These are phyloP conservation scores for Euphrasia arctica DNA, from an alignment of 305 asterid species.

Conservation along the genomic window DNA sequence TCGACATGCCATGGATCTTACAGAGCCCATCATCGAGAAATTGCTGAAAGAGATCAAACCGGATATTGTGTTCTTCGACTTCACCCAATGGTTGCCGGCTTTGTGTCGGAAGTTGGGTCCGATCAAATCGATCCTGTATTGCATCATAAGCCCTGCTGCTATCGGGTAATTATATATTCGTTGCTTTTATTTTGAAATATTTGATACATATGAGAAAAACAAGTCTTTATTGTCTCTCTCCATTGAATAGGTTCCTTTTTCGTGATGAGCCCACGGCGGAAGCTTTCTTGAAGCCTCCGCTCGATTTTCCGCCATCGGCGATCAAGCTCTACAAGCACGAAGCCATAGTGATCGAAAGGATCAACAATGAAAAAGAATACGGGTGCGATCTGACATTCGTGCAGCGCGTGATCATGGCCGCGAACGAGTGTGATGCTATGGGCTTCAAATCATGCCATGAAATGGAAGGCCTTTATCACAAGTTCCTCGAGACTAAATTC, in stretches of 20 bases:
- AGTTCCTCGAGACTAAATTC: slow-evolving; percentile 40
- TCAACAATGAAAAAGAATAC: slow-evolving; percentile 31
- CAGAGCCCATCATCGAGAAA: slow-evolving; percentile 34
- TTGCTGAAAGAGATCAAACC: slow-evolving; percentile 39
- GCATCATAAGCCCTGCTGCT: slow-evolving; percentile 44
- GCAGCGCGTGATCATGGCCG: slow-evolving; percentile 37
- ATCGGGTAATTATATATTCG: slow-evolving; percentile 22
- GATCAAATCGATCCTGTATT: slow-evolving; percentile 40
- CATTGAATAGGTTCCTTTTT: slow-evolving; percentile 30
- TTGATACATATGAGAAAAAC: background rate
- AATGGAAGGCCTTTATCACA: slow-evolving; percentile 45
- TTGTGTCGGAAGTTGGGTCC: slow-evolving; percentile 31
- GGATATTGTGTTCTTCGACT: slow-evolving; percentile 52
- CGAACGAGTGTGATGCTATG: slow-evolving; percentile 45
- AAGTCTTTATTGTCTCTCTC: too few relatives aligned
- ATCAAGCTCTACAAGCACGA: slow-evolving; percentile 47
- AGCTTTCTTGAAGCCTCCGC: slow-evolving; percentile 39
- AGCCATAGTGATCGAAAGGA: slow-evolving; percentile 34
- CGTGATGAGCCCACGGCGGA: slow-evolving; percentile 33
- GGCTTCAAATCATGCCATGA: slow-evolving; percentile 61
- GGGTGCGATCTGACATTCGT: slow-evolving; percentile 33
- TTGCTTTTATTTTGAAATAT: background rate
- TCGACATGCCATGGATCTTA: slow-evolving; percentile 54
- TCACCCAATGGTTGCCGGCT: slow-evolving; percentile 55
- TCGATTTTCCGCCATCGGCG: slow-evolving; percentile 36